Base-by-base conservation (phyloP, 257 asterid species). In the Datura wrightii region DNA sequence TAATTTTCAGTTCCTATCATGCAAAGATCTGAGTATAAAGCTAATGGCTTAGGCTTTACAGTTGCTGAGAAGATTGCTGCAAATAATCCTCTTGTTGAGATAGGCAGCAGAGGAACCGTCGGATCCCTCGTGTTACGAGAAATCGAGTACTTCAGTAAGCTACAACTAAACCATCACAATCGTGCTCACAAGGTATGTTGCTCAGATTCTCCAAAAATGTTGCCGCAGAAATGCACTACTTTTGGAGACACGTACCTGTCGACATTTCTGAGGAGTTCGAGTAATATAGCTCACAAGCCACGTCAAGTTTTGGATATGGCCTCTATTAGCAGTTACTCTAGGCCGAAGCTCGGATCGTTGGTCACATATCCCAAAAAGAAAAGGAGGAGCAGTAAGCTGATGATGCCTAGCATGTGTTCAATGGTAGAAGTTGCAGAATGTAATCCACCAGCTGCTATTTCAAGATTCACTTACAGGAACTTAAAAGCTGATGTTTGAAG, bases 331-430 rank as follows among this genome's bases (percentile, higher is more conserved):
- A 44, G 55, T 86, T 83, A 63, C 39, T 50, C 88, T 7, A 87
- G 56, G 79, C 86, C 89, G 42, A 90, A 89, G 82, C 76, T 78
- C 24, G 90, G 87, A 86, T 81, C 89, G 37, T 42, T 52, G 56
- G 71, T 67, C 16, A 46, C 89, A 31, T 74, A 69, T 84, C 91
- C 48, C 70, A 54, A 81, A 91, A 91, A 92, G 89, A 92, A 80
- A 87, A 88, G 83, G 37, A 83, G 85, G 59, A 60, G 90, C 54
- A 91, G 86, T 42, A 90, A 90, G 87, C 83, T 86, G 86, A 52
- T 91, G 82, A 39, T 92, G 82, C 90, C 93, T n/a, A 88, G 91
- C 31, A 87, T 91, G 87, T 92, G 97, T 63, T 90, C 90, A 24
- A 83, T 87, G 87, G 92, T 91, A 36, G 93, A 93, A 39, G 92